phyloP scores from a whole-genome alignment of 2,329 filamentous ascomycete genomes.

The Coniella lustricola region DNA sequence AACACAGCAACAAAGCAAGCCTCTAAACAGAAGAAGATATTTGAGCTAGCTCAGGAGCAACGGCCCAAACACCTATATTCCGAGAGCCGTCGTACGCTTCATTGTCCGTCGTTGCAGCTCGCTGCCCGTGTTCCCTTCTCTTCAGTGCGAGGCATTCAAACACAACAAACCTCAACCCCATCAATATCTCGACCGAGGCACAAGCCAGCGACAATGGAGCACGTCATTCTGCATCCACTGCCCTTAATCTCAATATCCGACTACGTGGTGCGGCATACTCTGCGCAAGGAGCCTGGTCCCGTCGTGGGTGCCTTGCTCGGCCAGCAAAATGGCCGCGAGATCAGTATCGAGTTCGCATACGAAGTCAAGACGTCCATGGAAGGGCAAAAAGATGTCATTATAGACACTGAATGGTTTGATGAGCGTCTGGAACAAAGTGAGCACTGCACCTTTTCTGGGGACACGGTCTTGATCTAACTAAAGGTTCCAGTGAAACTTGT shows the following conservation, averaged over 20 bases:
- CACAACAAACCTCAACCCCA: background rate
- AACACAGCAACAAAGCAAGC: too few species aligned
- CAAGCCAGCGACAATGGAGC: conserved; percentile 7
- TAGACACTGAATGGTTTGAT: conserved; percentile 67
- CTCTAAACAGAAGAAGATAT: too few species aligned
- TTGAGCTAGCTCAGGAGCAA: too few species aligned
- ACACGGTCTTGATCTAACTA: background rate
- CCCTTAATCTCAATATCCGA: conserved; percentile 95
- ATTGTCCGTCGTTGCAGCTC: too few species aligned
- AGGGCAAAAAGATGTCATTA: conserved; percentile 47
- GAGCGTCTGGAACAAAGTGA: conserved; percentile 78
- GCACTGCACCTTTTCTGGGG: conserved; percentile 25
- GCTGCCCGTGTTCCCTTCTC: background rate
- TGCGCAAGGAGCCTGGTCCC: conserved; percentile 67
- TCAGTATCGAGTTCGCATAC: conserved; percentile 90
- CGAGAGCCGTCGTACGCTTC: too few species aligned
- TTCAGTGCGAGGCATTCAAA: background rate
- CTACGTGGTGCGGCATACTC: conserved; percentile 84
- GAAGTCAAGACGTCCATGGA: conserved; percentile 65
- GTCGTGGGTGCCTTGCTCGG: conserved; percentile 84
- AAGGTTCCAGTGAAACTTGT: conserved; percentile 67
- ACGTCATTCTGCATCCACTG: conserved; percentile 72
- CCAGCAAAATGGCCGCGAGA: conserved; percentile 81
- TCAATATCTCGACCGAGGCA: background rate
- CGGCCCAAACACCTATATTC: too few species aligned